A percentile compares a stretch with the other conserved stretches of the same genome.
Conservation (phyloP, 495 filamentous ascomycete genomes). For the Lophiostoma macrostomum region DNA sequence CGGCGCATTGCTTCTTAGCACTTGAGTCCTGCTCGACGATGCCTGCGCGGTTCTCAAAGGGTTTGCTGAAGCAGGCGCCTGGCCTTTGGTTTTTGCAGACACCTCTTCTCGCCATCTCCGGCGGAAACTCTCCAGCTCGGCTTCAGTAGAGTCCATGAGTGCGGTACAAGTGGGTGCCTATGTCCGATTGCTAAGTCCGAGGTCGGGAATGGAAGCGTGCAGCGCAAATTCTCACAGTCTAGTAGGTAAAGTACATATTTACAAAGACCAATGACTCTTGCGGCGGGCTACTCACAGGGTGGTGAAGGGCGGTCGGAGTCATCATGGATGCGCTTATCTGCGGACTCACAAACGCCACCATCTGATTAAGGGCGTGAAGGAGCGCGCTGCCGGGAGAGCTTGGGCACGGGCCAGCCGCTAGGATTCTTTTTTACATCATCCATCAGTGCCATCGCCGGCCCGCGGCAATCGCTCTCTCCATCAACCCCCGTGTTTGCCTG, state of each 20-base stretch:
- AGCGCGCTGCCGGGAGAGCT: conserved; percentile 3
- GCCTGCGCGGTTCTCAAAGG: conserved; percentile 19
- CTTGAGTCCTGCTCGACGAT: conserved; percentile 18
- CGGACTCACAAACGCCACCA: no score
- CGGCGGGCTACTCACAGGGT: conserved; percentile 16
- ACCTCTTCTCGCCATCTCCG: conserved; percentile 83
- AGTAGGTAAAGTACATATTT: conserved; percentile 21
- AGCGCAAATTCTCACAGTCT: conserved; percentile 19
- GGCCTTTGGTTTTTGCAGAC: conserved; percentile 48
- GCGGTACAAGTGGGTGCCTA: conserved; percentile 26
- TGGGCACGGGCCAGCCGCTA: not conserved
- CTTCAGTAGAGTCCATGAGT: conserved; percentile 59
- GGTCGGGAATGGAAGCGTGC: conserved; percentile 16
- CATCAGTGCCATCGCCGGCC: not conserved
- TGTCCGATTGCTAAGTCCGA: conserved; percentile 23
- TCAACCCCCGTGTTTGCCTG: not conserved
- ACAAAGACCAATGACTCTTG: conserved; percentile 19
- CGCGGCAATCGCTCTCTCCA: not conserved
- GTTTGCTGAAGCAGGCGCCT: conserved; percentile 4
- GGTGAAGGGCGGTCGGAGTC: conserved; percentile 7
- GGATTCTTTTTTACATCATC: conserved; percentile 18
- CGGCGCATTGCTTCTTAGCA: conserved; percentile 14
- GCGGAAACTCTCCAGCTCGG: conserved; percentile 77
- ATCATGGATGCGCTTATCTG: no score
- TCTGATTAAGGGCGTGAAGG: no score